Percentiles rank a stretch among this genome's conserved stretches.
phyloP scores from a whole-genome alignment of 1,139 yeast genomes.

The Suhomyces taliae region DNA sequence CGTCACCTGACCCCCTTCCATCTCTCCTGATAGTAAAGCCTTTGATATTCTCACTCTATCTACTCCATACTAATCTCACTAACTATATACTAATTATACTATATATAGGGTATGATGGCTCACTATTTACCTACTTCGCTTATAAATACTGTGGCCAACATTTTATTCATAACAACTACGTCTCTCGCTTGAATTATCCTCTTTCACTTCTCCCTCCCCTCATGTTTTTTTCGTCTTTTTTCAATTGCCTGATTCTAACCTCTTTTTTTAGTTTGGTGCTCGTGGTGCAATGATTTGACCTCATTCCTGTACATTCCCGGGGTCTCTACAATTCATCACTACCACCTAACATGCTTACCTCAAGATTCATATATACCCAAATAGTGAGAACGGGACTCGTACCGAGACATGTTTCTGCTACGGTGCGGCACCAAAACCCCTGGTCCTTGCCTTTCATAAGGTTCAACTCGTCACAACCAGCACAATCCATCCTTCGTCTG shows the following conservation, averaged over 20 bases:
- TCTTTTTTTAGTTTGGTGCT: neutral
- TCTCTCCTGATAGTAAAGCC: too few relatives aligned
- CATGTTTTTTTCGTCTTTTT: too few relatives aligned
- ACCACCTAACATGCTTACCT: neutral
- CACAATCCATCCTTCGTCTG: slow-evolving; percentile 10
- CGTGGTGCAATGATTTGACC: neutral
- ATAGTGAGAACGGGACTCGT: neutral
- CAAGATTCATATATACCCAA: neutral
- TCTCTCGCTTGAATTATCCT: neutral
- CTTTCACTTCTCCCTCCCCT: neutral
- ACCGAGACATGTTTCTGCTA: neutral
- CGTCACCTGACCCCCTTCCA: too few relatives aligned
- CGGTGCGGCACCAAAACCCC: neutral
- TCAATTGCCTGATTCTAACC: neutral
- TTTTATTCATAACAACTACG: too few relatives aligned
- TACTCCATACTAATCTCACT: too few relatives aligned
- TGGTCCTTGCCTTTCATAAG: neutral
- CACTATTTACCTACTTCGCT: too few relatives aligned
- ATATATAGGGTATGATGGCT: too few relatives aligned
- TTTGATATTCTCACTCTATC: too few relatives aligned
- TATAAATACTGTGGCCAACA: too few relatives aligned
- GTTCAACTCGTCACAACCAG: slow-evolving; percentile 1
- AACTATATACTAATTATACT: too few relatives aligned
- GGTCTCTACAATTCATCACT: neutral
- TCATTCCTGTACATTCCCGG: neutral